Evolutionary conservation across 495 filamentous ascomycete species (phyloP), one percentile per base, ranked within the genome.

Genomic region (Mytilinidion resinicola): DNA sequence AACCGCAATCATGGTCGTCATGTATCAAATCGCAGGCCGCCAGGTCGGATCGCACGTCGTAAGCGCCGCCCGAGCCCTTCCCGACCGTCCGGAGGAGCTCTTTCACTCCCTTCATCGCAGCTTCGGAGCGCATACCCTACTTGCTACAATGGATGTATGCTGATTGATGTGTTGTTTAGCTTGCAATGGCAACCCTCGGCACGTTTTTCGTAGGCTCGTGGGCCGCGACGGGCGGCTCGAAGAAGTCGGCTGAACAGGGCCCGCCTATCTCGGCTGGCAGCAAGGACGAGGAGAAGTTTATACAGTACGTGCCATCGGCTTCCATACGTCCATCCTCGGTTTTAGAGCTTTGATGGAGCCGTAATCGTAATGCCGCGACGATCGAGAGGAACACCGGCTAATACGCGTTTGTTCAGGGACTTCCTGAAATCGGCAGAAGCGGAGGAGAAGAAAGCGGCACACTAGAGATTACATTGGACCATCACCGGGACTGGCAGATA

Each of bases 261-360:
- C 92, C 92, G 56, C 88, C 90, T 30, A 89, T 96, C 79, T 86
- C 91, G 73, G 91, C 92, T 44, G 76, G 78, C 57, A 91, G 84
- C 77, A 86, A 89, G 70, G 92, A 96, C 70, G 92, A 98, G 82
- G 91, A 95, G 78, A 85, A 85, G 66, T 98, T 96, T 77, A 93
- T 98, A 80, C 89, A 95, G 92, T 97, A 83, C 72, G 87, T 43
- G 25, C 25, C 6, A 30, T 30, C 25, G 25, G 25, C 25, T 30
- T 30, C 25, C 25, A 30, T 30, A 30, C 25, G 25, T 30, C 25
- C 6, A 30, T 2, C 6, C 25, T 30, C 25, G 6, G 3, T 3
- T 30, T 30, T 6, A 30, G 25, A 30, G 25, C 25, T 30, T 30
- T 30, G 2, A 30, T 30, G 25, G 25, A 30, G 25, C 25, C 6